phyloP scores from a whole-genome alignment of 345 rosid species.

The Microcos paniculata region DNA sequence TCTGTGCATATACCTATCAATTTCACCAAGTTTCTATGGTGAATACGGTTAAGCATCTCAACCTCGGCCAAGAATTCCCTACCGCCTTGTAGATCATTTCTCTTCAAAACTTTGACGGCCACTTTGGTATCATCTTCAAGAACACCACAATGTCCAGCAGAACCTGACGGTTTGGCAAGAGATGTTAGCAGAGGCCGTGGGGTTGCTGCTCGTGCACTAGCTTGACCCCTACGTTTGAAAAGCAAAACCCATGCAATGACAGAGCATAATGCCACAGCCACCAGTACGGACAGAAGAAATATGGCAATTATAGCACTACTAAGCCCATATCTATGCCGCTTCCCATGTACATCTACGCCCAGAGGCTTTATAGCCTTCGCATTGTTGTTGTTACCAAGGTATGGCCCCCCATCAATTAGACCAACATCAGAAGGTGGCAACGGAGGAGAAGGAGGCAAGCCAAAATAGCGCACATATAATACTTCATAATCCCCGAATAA shows the following conservation, averaged over 20 bases:
- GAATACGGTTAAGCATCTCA: conserved; percentile 95
- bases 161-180: conserved; percentile 70
- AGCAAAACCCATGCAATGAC: conserved; percentile 57
- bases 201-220: conserved; percentile 34
- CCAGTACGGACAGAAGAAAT: conserved; percentile 64
- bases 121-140: conserved; percentile 81
- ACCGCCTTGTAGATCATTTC: conserved; percentile 87
- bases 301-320: conserved; percentile 57
- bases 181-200: conserved; percentile 48
- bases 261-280: conserved; percentile 55
- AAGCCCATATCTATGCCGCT: conserved; percentile 46
- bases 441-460: conserved; percentile 89
- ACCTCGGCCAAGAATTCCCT: conserved; percentile 89
- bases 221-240: conserved; percentile 40
- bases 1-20: conserved; percentile 85
- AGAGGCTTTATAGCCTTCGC: conserved; percentile 62
- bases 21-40: conserved; percentile 87
- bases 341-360: conserved; percentile 67
- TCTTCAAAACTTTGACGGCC: conserved; percentile 82
- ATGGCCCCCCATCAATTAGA: conserved; percentile 64
- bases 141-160: conserved; percentile 58
- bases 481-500: conserved; percentile 73
- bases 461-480: conserved; percentile 77
- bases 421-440: conserved; percentile 40
- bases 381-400: conserved; percentile 47